Base-by-base conservation (phyloP, 192 early-diverging fungal genomes). In the Podila minutissima region DNA sequence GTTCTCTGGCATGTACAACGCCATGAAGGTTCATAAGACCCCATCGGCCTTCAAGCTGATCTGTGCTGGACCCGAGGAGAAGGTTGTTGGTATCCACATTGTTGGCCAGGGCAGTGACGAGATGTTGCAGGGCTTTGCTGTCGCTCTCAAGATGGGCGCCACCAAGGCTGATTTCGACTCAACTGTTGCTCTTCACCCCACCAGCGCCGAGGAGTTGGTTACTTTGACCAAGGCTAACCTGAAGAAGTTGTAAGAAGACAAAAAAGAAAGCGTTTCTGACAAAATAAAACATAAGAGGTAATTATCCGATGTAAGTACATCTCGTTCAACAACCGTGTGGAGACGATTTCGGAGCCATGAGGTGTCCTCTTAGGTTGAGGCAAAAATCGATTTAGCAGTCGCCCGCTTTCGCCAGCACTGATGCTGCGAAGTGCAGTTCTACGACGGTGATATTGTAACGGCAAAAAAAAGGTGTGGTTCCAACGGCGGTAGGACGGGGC, bases 71-170 rank as follows among this genome's bases (percentile, higher is more conserved):
- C 85, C 91, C n/a, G 92, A 98, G 60, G 97, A 99, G 87, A 95
- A 95, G 78, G 96, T 99, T 59, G 95, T 99, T 38, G 98, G 98
- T 64, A 83, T 98, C 63, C 98, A 99, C 79, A 75, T 99, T 37
- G 90, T 98, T 62, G 98, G 98, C 48, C 88, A 88, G 62, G 95
- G 92, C 7, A 92, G 91, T 70, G 97, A 97, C 77, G 93, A 94
- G 85, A 94, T 95, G 67, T 82, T 99, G 66, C 97, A 99, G 89
- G 97, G 98, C 37, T 98, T 99, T 83, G 92, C 94, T 53, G 96
- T 99, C 37, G 98, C 98, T 24, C 83, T 99, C 63, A 96, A 96
- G 85, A 98, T 99, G 98, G 98, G 97, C 24, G 97, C 97, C n/a
- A 98, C 95, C 59, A 99, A 99, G 86, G 90, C 86, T n/a, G 95